These are phyloP conservation scores for Nemania sp. DNA, from an alignment of 2,329 filamentous ascomycete species.

Conservation along the genomic window DNA sequence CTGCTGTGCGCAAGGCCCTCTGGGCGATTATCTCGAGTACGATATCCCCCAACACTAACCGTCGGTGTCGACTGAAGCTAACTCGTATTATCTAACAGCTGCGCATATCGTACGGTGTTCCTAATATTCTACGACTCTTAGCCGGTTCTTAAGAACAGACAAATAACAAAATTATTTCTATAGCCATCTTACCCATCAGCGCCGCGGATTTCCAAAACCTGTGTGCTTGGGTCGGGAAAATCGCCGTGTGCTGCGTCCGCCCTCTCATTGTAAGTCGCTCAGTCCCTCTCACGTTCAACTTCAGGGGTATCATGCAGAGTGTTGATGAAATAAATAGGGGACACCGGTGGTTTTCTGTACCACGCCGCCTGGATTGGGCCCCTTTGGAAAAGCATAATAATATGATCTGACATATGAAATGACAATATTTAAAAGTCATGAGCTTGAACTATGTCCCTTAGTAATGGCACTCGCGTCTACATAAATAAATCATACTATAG, in stretches of 20 bases:
- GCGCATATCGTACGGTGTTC: neutral
- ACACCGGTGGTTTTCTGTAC: neutral
- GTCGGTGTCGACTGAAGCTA: neutral
- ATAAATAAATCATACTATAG: no score
- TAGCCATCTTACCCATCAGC: neutral
- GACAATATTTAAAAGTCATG: no score
- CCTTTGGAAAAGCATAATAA: neutral
- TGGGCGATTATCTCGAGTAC: slow-evolving; percentile 5
- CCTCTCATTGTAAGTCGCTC: slow-evolving; percentile 1
- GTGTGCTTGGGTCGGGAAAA: slow-evolving; percentile 2
- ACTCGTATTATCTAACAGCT: neutral
- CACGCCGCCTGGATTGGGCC: neutral
- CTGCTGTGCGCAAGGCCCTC: neutral
- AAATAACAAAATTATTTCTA: neutral
- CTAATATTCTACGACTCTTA: neutral
- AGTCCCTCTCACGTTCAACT: no score
- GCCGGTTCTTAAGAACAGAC: neutral
- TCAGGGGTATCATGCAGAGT: neutral
- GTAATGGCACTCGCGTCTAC: no score
- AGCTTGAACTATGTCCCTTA: no score
- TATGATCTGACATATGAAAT: no score
- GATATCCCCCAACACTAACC: neutral
- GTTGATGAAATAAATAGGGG: neutral
- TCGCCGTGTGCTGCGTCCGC: slow-evolving; percentile 6
- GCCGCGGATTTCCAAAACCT: slow-evolving; percentile 5